Conservation (phyloP, 2,329 filamentous ascomycete species). For the Thielaviopsis populi region DNA sequence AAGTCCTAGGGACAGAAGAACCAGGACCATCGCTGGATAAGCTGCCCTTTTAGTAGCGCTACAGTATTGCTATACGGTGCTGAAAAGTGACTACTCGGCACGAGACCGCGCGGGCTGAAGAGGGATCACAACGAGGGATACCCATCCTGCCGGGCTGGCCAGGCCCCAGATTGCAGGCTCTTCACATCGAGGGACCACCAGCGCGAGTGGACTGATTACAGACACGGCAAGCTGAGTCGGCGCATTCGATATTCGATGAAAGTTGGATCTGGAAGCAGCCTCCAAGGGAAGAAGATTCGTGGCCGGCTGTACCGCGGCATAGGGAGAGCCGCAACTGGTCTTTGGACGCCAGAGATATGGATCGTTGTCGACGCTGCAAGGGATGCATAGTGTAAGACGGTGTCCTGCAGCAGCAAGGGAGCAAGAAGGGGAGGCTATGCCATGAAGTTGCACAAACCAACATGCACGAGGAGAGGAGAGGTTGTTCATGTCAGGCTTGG, state of each 20-base stretch:
- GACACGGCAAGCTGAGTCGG: neutral
- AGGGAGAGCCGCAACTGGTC: neutral
- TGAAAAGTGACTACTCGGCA: no score
- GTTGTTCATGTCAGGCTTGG: neutral
- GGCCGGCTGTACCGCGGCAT: neutral
- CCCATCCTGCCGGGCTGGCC: neutral
- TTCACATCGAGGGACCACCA: no score
- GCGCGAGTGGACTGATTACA: neutral
- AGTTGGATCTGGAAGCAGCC: neutral
- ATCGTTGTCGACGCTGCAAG: neutral
- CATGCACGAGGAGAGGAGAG: neutral
- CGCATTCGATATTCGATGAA: neutral
- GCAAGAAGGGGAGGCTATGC: neutral
- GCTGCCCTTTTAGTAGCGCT: neutral
- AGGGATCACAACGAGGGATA: neutral
- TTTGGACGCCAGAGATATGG: neutral
- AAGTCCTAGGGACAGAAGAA: neutral
- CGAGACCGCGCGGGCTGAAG: neutral
- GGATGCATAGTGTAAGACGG: neutral
- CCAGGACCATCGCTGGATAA: neutral
- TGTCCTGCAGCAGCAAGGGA: neutral
- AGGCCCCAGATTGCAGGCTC: neutral
- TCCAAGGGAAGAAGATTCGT: neutral
- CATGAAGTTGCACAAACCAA: neutral
- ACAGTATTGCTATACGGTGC: neutral